Evolutionary conservation across 2,329 filamentous ascomycete genomes (phyloP).

Genomic region (Xylariaceae sp.): DNA sequence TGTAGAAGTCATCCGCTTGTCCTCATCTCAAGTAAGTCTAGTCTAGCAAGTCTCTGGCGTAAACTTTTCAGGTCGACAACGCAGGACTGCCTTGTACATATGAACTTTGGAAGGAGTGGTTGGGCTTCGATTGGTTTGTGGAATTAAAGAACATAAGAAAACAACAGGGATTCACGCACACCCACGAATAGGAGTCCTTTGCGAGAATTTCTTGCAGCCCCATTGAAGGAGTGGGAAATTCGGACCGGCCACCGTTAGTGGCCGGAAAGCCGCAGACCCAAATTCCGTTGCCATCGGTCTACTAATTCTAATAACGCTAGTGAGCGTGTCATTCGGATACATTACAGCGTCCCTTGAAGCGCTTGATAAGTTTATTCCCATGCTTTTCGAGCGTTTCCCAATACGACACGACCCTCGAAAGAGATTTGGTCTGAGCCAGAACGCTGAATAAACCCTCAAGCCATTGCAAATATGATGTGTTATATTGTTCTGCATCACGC

Average conservation of each 20-base stretch:
- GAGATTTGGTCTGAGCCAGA: background rate
- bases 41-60: conserved; percentile 7
- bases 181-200: conserved; percentile 29
- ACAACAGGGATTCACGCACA: conserved; percentile 9
- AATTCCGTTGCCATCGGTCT: background rate
- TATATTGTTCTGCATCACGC: conserved; percentile 10
- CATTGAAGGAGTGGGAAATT: conserved; percentile 30
- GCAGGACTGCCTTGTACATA: conserved; percentile 24
- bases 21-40: conserved; percentile 5
- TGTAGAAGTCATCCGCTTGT: conserved; percentile 8
- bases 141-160: conserved; percentile 17
- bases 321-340: background rate
- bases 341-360: no score
- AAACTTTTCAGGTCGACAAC: conserved; percentile 1
- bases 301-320: background rate
- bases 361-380: conserved; percentile 1
- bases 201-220: conserved; percentile 18
- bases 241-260: conserved; percentile 31
- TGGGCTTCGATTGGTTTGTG: conserved; percentile 31
- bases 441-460: conserved; percentile 1
- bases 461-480: background rate
- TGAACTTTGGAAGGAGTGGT: conserved; percentile 15
- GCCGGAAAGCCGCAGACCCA: conserved; percentile 6
- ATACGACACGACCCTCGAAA: background rate
- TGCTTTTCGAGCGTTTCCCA: conserved; percentile 3